Evolutionary conservation across 2,329 filamentous ascomycete species (phyloP).

Genomic region (Corinectria fuckeliana): DNA sequence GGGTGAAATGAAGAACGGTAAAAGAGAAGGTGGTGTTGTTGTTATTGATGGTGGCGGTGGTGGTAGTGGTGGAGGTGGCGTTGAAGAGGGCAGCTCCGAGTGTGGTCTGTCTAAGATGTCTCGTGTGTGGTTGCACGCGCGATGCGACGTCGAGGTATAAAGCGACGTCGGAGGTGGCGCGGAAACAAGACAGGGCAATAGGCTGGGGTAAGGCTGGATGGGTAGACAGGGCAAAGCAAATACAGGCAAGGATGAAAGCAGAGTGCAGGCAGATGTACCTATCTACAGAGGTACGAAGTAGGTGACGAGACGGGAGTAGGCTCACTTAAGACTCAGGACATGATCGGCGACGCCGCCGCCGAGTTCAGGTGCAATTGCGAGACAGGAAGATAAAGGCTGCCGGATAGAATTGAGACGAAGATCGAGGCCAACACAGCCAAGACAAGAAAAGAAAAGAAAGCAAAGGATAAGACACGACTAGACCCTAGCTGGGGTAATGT

Average conservation of each 20-base stretch:
- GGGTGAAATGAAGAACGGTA: constrained; percentile 16
- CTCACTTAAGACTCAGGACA: constrained; percentile 37
- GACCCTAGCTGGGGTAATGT: not conserved
- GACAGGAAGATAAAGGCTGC: not conserved
- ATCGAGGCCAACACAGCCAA: not conserved
- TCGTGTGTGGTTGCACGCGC: constrained; percentile 21
- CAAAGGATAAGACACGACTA: constrained; percentile 1
- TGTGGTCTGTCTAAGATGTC: constrained; percentile 19
- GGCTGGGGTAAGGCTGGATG: constrained; percentile 14
- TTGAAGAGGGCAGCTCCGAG: constrained; percentile 13
- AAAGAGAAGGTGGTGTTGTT: constrained; percentile 22
- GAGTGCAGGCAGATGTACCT: constrained; percentile 6
- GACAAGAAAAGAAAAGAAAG: not conserved
- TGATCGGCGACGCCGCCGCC: constrained; percentile 29
- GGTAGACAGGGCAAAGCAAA: constrained; percentile 25
- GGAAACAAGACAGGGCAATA: constrained; percentile 21
- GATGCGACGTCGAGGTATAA: constrained; percentile 22
- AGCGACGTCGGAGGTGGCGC: constrained; percentile 25
- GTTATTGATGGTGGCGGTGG: constrained; percentile 12
- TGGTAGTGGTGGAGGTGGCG: constrained; percentile 35
- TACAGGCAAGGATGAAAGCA: constrained; percentile 16
- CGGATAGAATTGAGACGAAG: constrained; percentile 1
- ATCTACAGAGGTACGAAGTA: constrained; percentile 2
- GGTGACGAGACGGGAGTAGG: constrained; percentile 22
- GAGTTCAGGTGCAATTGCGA: constrained; percentile 11